phyloP scores from a whole-genome alignment of 257 asterid species.

The Solanum dulcamara region DNA sequence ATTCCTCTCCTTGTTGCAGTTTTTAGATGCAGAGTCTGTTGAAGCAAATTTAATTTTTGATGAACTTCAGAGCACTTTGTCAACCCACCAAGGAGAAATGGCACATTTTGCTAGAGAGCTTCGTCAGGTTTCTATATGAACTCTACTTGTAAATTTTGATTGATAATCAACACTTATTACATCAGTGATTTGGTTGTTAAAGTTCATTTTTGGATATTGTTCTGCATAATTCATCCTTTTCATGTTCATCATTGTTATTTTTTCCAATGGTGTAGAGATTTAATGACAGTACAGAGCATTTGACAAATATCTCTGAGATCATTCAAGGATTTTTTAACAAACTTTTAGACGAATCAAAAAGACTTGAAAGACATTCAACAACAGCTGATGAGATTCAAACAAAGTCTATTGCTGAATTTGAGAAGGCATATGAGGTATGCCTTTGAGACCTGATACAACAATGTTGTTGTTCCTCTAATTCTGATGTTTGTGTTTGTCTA shows the following conservation, averaged over 20 bases:
- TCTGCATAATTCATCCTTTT: background rate
- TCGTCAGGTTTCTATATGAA: conserved; percentile 45
- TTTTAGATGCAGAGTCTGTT: conserved; percentile 45
- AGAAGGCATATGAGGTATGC: conserved; percentile 64
- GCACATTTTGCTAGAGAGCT: conserved; percentile 66
- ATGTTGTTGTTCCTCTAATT: conserved; percentile 4
- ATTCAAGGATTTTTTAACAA: conserved; percentile 38
- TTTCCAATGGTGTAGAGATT: conserved; percentile 20
- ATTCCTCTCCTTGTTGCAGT: conserved; percentile 22
- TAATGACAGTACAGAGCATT: conserved; percentile 35
- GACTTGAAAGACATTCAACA: conserved; percentile 45
- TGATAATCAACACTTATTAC: background rate
- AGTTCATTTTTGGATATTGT: background rate
- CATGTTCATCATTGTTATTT: background rate
- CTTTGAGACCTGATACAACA: background rate
- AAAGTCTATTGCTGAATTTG: conserved; percentile 51
- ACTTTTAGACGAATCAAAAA: conserved; percentile 45
- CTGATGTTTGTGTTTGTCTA: background rate
- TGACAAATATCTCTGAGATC: conserved; percentile 45
- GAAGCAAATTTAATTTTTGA: conserved; percentile 46
- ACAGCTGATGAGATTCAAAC: conserved; percentile 34
- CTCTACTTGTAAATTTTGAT: background rate
- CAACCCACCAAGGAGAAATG: conserved; percentile 61
- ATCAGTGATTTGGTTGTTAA: background rate
- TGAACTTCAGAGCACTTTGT: conserved; percentile 48